Evolutionary conservation across 345 rosid species (phyloP).

Genomic region (Conringia planisiliqua): DNA sequence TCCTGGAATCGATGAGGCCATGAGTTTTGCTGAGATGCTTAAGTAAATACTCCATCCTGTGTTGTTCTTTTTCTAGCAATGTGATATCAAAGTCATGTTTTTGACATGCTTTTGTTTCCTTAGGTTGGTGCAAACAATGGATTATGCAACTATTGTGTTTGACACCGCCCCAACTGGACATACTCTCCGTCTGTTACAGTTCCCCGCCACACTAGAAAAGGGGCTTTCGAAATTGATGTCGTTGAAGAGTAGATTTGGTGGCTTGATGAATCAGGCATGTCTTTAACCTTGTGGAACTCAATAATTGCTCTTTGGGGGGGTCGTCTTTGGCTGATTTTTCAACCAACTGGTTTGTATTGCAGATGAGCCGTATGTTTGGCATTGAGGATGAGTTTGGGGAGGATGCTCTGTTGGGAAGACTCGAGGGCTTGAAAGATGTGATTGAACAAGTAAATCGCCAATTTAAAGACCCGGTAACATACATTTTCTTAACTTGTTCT

Average conservation of each 20-base stretch:
- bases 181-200: conserved; percentile 90
- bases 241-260: conserved; percentile 88
- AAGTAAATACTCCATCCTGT: conserved; percentile 47
- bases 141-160: conserved; percentile 87
- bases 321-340: conserved; percentile 6
- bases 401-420: conserved; percentile 95
- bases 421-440: conserved; percentile 97
- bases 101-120: conserved; percentile 19
- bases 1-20: conserved; percentile 98
- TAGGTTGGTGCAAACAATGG: conserved; percentile 99
- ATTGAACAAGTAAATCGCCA: conserved; percentile 95
- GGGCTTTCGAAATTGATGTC: conserved; percentile 89
- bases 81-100: not conserved
- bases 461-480: conserved; percentile 85
- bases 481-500: not conserved
- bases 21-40: conserved; percentile 99
- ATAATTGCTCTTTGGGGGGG: not conserved
- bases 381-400: conserved; percentile 90
- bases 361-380: conserved; percentile 90
- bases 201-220: conserved; percentile 90
- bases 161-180: conserved; percentile 99
- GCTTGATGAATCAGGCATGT: conserved; percentile 82
- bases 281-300: not conserved
- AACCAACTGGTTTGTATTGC: conserved; percentile 27
- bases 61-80: not conserved